A percentile compares a stretch with the other conserved stretches of the same genome.
phyloP scores from a whole-genome alignment of 2,329 filamentous ascomycete genomes.

The Xylaria sp. region DNA sequence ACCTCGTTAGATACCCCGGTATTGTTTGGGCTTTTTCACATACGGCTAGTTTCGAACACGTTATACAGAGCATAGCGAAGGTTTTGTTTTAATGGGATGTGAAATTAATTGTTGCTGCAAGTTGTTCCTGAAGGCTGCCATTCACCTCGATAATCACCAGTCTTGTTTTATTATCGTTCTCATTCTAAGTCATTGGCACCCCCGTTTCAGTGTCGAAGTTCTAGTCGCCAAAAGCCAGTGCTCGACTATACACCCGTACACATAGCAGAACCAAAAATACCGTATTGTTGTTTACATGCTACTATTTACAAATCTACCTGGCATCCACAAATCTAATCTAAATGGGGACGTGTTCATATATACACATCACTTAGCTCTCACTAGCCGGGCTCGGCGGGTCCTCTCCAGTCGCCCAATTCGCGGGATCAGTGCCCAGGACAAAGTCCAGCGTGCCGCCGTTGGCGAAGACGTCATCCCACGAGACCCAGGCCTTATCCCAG shows the following conservation, averaged over 20 bases:
- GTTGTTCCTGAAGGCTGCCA: not conserved
- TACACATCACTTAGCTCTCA: slow-evolving; percentile 16
- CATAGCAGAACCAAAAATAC: not conserved
- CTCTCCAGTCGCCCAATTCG: slow-evolving; percentile 67
- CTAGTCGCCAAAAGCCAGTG: not conserved
- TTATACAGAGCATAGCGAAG: slow-evolving; percentile 32
- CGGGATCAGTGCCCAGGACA: slow-evolving; percentile 64
- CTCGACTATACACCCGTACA: not conserved
- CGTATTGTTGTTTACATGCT: slow-evolving; percentile 1
- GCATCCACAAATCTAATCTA: no score
- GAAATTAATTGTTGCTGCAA: slow-evolving; percentile 14
- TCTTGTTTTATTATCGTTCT: not conserved
- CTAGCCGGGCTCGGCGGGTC: slow-evolving; percentile 68
- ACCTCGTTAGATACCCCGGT: slow-evolving; percentile 41
- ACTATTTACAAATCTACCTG: not conserved
- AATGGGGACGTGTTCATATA: not conserved
- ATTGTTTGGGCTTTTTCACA: slow-evolving; percentile 30
- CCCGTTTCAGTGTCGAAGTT: not conserved
- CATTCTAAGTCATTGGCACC: no score
- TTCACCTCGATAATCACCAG: not conserved
- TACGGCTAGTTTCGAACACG: slow-evolving; percentile 21
- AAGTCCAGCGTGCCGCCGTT: slow-evolving; percentile 72
- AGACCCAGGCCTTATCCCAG: slow-evolving; percentile 73
- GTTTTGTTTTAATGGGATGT: slow-evolving; percentile 21
- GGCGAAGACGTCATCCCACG: slow-evolving; percentile 73